These are phyloP conservation scores for Thelonectria olida DNA, from an alignment of 2,329 filamentous ascomycete genomes.

Conservation along the genomic window DNA sequence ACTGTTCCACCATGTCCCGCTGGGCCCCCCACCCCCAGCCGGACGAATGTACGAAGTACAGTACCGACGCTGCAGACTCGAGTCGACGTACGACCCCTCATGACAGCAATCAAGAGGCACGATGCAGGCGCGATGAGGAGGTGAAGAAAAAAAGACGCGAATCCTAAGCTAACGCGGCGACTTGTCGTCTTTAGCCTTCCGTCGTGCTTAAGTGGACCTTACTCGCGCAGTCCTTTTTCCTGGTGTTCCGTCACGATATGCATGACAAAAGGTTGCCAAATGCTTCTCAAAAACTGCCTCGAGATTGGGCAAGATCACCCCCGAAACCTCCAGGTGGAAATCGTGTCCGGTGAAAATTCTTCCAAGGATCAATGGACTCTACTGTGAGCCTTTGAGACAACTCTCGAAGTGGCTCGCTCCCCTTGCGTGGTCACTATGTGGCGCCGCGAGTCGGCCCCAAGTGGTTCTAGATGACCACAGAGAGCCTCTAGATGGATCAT, in stretches of 20 bases:
- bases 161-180: conserved; percentile 11
- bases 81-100: neutral
- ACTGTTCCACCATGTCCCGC: neutral
- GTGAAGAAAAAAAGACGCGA: neutral
- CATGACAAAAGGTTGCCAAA: neutral
- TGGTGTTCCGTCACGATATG: neutral
- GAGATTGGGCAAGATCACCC: neutral
- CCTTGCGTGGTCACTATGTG: neutral
- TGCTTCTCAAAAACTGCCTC: neutral
- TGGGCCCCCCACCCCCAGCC: neutral
- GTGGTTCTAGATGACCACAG: conserved; percentile 7
- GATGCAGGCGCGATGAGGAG: conserved; percentile 12
- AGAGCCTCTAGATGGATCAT: neutral
- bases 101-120: conserved; percentile 1
- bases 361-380: neutral
- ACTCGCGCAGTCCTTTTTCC: neutral
- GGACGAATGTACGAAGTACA: neutral
- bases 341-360: neutral
- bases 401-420: neutral
- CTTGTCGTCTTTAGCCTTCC: conserved; percentile 2
- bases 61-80: neutral
- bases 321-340: neutral
- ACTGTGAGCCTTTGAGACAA: neutral
- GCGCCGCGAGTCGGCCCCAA: neutral
- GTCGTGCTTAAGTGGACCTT: neutral